Base-by-base conservation (phyloP, 2,329 filamentous ascomycete species). In the Raffaelea arxii region DNA sequence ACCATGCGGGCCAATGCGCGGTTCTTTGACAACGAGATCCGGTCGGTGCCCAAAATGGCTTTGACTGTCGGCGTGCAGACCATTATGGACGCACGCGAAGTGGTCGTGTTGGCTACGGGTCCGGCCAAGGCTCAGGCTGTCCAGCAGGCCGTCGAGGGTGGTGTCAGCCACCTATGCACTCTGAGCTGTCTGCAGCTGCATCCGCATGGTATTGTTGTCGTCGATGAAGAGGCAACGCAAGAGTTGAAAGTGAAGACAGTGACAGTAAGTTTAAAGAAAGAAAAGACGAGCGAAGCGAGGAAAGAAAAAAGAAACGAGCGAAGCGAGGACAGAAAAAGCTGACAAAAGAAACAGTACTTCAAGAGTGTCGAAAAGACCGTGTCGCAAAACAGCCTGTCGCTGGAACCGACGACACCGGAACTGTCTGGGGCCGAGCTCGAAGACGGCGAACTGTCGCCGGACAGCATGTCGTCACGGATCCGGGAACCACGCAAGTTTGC, bases 161-260 rank as follows among this genome's bases (percentile, higher is more conserved):
- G 80, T 27, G 73, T 88, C 45, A 86, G 84, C 59, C 84, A 87
- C 64, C 85, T 86, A 80, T 88, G 83, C 81, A 87, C 84, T 0
- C 71, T 87, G 3, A 86, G 81, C 2, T 76, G 77, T 41, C 67
- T 89, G 51, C 84, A 88, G 61, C 64, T 86, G 56, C 84, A 88
- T 58, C 78, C 77, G 2, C 79, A 84, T 55, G 78, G 81, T 42
- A 74, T 87, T 67, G 75, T 88, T 40, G 82, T 86, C 11, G 82
- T 82, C 42, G 84, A 88, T 56, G 82, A 86, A 51, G 83, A 86
- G 54, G 77, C 78, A 4, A 82, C 77, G 0, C 61, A 79, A 22
- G 77, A 82, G 58, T 61, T 82, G 48, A 74, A 75, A 54, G 78
- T 82, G 30, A 82, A 81, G 65, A 82, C 78, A 0, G 78, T 81